Evolutionary conservation across 331 rosid species (phyloP).

Genomic region (Spiraea crenata): DNA sequence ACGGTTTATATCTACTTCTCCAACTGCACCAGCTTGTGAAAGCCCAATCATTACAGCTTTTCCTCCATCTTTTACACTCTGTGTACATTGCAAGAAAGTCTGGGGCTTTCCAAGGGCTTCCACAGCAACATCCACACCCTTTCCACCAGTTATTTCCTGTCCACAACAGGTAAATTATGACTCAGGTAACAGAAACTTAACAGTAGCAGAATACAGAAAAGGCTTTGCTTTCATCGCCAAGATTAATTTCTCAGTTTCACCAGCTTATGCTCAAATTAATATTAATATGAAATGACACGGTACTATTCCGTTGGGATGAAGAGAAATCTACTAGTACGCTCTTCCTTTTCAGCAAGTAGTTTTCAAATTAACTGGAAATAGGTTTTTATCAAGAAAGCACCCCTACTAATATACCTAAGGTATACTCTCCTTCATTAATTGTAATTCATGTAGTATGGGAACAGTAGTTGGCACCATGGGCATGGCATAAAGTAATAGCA

Average conservation of each 20-base stretch:
- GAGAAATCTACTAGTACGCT: neutral
- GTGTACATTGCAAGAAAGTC: slow-evolving; percentile 79
- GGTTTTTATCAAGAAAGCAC: too few species aligned
- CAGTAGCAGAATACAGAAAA: neutral
- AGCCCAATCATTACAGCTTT: slow-evolving; percentile 96
- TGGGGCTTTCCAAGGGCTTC: slow-evolving; percentile 92
- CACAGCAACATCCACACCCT: slow-evolving; percentile 89
- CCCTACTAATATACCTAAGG: too few species aligned
- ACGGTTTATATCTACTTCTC: slow-evolving; percentile 85
- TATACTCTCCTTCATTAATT: too few species aligned
- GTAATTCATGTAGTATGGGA: too few species aligned
- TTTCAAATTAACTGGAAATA: too few species aligned
- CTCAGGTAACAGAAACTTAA: slow-evolving; percentile 11
- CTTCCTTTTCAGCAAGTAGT: too few species aligned
- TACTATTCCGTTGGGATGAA: neutral
- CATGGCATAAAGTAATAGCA: too few species aligned
- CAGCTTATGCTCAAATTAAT: neutral
- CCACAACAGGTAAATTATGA: slow-evolving; percentile 21
- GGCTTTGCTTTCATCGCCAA: neutral
- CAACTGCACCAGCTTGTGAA: slow-evolving; percentile 66
- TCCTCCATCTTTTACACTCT: slow-evolving; percentile 92
- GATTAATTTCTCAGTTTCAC: neutral
- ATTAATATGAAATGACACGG: neutral
- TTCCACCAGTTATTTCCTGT: slow-evolving; percentile 94
- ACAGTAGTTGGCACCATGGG: too few species aligned